phyloP scores from a whole-genome alignment of 208 protist genomes.

The Entamoeba moshkovskii region DNA sequence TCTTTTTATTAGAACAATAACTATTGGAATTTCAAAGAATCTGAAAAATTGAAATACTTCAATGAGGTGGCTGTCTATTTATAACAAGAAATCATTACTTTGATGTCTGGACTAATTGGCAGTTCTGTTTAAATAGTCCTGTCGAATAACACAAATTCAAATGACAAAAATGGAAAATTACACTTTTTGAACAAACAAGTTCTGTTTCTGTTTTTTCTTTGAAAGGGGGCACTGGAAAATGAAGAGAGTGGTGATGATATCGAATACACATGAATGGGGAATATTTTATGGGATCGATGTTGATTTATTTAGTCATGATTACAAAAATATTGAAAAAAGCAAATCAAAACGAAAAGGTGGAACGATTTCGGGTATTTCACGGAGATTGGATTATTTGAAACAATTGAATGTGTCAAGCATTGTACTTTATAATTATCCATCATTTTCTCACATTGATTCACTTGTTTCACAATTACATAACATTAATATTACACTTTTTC shows the following conservation, averaged over 20 bases:
- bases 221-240: no score
- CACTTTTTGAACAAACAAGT: no score
- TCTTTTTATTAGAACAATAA: no score
- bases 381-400: neutral
- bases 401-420: neutral
- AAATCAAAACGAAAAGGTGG: neutral
- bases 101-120: no score
- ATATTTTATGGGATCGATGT: neutral
- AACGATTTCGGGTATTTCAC: neutral
- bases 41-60: no score
- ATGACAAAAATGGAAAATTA: no score
- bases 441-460: neutral
- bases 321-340: neutral
- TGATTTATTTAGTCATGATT: neutral
- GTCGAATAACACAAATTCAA: no score
- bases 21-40: no score
- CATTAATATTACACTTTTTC: neutral
- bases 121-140: no score
- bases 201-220: no score
- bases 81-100: no score
- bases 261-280: neutral
- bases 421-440: neutral
- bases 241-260: neutral
- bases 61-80: no score
- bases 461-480: neutral